Percentiles rank a stretch among this genome's conserved stretches.
Evolutionary conservation across 768 basidiomycete genomes (phyloP).

Genomic region (Russula earlei): DNA sequence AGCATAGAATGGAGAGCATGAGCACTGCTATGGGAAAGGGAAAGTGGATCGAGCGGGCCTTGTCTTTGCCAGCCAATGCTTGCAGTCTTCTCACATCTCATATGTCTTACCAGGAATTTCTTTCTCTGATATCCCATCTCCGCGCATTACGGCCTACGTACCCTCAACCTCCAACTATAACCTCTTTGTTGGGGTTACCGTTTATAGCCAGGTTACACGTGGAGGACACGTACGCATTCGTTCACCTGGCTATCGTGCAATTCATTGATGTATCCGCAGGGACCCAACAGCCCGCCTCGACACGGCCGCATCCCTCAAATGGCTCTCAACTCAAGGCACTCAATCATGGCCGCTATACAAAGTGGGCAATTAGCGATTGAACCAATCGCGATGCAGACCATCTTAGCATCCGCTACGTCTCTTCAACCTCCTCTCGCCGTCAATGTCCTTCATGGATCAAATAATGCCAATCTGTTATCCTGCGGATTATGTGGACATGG

Average conservation of each 20-base stretch:
- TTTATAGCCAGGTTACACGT: constrained; percentile 64
- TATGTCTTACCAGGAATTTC: constrained; percentile 71
- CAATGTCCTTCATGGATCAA: constrained; percentile 34
- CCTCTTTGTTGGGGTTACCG: constrained; percentile 65
- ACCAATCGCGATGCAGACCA: constrained; percentile 55
- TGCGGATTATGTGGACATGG: constrained; percentile 74
- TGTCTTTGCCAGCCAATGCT: constrained; percentile 20
- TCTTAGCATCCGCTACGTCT: constrained; percentile 46
- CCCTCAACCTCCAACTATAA: constrained; percentile 53
- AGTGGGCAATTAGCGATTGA: constrained; percentile 83
- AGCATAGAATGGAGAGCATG: constrained; percentile 43
- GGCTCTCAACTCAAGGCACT: constrained; percentile 86
- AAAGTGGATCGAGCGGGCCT: constrained; percentile 48
- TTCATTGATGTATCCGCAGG: constrained; percentile 33
- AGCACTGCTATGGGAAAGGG: constrained; percentile 52
- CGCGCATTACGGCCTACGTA: constrained; percentile 58
- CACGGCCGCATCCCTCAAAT: constrained; percentile 87
- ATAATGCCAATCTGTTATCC: constrained; percentile 42
- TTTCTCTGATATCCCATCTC: constrained; percentile 67
- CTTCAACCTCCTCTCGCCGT: constrained; percentile 26
- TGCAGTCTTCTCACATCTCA: constrained; percentile 56
- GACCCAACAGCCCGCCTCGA: constrained; percentile 92
- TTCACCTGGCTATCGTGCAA: constrained; percentile 10
- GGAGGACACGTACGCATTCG: constrained; percentile 73
- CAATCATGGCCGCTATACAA: constrained; percentile 77